Evolutionary conservation across 805 yeast genomes (phyloP), one percentile per base, ranked within the genome.

Genomic region (Candida coleopterorum): DNA sequence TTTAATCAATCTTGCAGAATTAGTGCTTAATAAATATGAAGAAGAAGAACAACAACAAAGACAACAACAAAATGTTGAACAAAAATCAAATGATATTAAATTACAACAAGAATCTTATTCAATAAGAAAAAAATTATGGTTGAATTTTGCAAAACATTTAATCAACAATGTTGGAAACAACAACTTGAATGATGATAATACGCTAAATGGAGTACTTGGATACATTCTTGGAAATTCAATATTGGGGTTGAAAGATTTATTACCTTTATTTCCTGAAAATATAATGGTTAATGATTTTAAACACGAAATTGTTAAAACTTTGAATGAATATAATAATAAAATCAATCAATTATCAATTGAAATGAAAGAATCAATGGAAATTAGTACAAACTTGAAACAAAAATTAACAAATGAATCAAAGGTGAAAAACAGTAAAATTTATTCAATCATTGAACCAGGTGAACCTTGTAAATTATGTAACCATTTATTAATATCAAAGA

Each of bases 261-360:
- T 93, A 34, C 94, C 94, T 2, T 62, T 86, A 22, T 81, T 93
- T 45, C 96, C 97, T 0, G 89, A 87, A 47, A 77, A 85, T 39
- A 74, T 85, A 0, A 78, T 85, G 18, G 80, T 93, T 33, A 93
- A 85, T 45, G 79, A 83, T 41, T 75, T 93, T 50, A 86, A 87
- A 45, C 85, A 83, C 32, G 95, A 88, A 47, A 75, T 93, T 29
- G 85, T 89, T 22, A 68, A 70, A 32, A 81, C 90, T n/a, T 62
- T 93, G 44, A 89, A 86, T 51, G 70, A 68, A 20, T 82, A 86
- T 51, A 86, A 88, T 32, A 56, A 67, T 18, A 72, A 72, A 27
- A 83, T 93, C 58, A 72, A 71, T 31, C 73, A 75, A 35, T 63
- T 88, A 24, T 77, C 87, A 2, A 53, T 66, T 14, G 95, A 87